Percentiles rank a stretch among this genome's conserved stretches.
These are phyloP conservation scores for Poteriospumella lacustris DNA, from an alignment of 108 stramenopile species.

Conservation along the genomic window DNA sequence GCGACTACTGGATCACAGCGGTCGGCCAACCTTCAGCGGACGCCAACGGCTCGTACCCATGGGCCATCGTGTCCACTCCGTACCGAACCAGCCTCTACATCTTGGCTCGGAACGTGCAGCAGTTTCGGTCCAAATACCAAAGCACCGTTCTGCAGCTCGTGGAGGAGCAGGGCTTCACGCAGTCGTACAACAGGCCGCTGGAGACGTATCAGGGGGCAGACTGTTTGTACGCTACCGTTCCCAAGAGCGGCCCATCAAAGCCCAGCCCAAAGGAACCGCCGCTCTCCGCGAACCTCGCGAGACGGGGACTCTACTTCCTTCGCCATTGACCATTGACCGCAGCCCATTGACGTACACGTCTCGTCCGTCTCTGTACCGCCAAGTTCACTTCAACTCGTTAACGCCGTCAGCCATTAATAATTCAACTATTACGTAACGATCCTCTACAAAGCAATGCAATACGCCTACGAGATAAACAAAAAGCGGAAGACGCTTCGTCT, in stretches of 20 bases:
- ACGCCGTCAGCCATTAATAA: no score
- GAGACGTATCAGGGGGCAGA: background rate
- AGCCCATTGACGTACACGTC: no score
- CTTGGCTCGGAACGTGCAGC: background rate
- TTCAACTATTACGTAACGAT: no score
- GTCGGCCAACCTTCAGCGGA: background rate
- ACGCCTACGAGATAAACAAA: no score
- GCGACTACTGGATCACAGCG: background rate
- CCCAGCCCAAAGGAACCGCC: no score
- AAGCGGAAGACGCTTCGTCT: no score
- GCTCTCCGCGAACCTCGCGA: no score
- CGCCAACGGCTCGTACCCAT: background rate
- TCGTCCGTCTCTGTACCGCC: no score
- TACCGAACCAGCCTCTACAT: background rate
- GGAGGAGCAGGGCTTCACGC: background rate
- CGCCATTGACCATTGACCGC: no score
- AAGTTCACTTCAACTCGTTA: no score
- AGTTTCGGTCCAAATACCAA: background rate
- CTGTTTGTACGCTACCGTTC: background rate
- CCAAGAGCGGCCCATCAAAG: background rate
- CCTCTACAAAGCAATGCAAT: no score
- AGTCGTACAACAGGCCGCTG: background rate
- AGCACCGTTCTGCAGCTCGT: background rate
- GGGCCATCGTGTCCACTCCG: background rate
- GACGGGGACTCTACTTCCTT: no score